Base-by-base conservation (phyloP, 2,329 filamentous ascomycete species). In the Phialophora expanda region DNA sequence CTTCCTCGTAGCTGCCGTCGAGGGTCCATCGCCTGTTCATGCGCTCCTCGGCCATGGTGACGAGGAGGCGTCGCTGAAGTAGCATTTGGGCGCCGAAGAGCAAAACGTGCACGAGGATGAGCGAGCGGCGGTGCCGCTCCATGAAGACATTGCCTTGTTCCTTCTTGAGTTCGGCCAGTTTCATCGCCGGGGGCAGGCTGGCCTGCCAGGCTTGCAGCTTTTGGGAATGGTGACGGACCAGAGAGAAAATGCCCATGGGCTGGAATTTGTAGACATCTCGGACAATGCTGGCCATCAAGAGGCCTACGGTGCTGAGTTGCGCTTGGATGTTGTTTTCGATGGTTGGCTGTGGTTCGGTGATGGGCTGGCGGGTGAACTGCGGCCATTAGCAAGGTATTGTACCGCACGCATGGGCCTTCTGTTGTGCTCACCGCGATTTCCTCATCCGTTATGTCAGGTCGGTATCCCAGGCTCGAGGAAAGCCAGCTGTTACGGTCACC, bases 21-120 rank as follows among this genome's bases (percentile, higher is more conserved):
- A 65, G 62, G 11, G 51, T 65, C 62, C 62, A 65, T 4, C 57
- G 50, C 24, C 58, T 61, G 11, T 61, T 61, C 62, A 65, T 61
- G 53, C 51, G 50, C 30, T 56, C 59, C 26, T 65, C 34, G 8
- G 62, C 62, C 57, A 61, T 56, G 26, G 57, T 56, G 26, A 65
- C 62, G 26, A 65, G 38, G 11, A 65, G 57, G 20, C 57, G 56
- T 20, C 57, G 50, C 41, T 61, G 62, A 11, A 65, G 46, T 51
- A 65, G 53, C 34, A 61, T 65, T 32, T 61, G 57, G 6, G 62
- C 62, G 7, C 62, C 62, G 22, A 61, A 56, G 14, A 30, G 46
- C 57, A 61, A 53, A 11, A 65, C 51, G 22, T 65, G 62, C 3
- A 65, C 62, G 24, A 65, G 57, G 26, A 65, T 26, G 28, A 65